Evolutionary conservation across 257 asterid genomes (phyloP), one percentile per base, ranked within the genome.

Genomic region (Perilla frutescens): DNA sequence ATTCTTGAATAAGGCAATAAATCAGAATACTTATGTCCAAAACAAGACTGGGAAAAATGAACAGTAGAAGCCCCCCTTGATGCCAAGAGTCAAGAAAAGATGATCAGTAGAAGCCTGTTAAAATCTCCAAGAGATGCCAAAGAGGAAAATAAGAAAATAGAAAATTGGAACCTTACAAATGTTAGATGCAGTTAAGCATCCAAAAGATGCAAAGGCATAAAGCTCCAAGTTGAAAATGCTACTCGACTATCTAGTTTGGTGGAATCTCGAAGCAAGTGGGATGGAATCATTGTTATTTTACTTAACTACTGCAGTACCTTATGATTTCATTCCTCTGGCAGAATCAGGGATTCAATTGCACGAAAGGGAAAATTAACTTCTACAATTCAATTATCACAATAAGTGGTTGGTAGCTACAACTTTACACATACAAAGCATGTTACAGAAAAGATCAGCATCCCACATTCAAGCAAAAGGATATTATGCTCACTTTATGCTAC

Each of bases 211-310:
- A 58, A 20, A 39, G 50, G 60, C 49, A 55, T 63, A 68, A 57
- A 69, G 44, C 45, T 43, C 74, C 41, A 72, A 80, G 65, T 31
- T 5, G 71, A 70, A 34, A 49, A 81, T 55, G 73, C 71, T 66
- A 73, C 44, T 53, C 8, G 12, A 34, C 72, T 45, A 64, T 34
- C 62, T 47, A 60, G 69, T 55, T 53, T 32, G 50, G 36, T 68
- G 73, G 79, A 62, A 72, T 72, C 71, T 48, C 62, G 76, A 76
- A 71, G 79, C 79, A 72, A 80, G 81, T 76, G 79, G 81, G 32
- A 72, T 7, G 20, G 72, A 71, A 48, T 61, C 53, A 72, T 66
- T 55, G 60, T 48, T 56, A 76, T 69, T 71, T 67, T 49, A 53
- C 45, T 10, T 36, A 10, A 37, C 61, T 11, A 29, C 39, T 5